Conservation (phyloP, 2,329 filamentous ascomycete species). For the Zasmidium angulare region DNA sequence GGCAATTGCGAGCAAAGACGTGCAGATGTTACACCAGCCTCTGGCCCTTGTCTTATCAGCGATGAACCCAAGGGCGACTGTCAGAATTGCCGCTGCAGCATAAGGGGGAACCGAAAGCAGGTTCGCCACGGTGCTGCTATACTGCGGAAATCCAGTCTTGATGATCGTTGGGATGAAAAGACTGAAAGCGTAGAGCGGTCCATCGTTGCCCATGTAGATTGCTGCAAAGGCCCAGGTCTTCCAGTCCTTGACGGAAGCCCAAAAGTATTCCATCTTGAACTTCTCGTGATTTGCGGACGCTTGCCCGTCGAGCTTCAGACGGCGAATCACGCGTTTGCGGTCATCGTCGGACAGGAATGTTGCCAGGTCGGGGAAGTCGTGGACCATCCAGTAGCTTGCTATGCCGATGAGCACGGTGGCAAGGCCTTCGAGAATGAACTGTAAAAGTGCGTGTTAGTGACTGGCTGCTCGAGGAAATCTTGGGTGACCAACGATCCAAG, state of each 20-base stretch:
- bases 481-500: constrained; percentile 11
- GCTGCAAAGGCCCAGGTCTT: constrained; percentile 76
- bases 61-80: constrained; percentile 68
- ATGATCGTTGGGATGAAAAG: constrained; percentile 82
- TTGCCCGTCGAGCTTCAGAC: constrained; percentile 71
- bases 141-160: constrained; percentile 46
- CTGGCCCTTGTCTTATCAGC: constrained; percentile 73
- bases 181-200: constrained; percentile 72
- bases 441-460: constrained; percentile 7
- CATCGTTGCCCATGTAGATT: constrained; percentile 75
- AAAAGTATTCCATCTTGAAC: constrained; percentile 72
- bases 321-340: constrained; percentile 68
- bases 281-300: constrained; percentile 71
- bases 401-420: constrained; percentile 68
- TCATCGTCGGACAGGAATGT: constrained; percentile 69
- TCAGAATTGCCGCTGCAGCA: constrained; percentile 67
- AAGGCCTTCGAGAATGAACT: constrained; percentile 56
- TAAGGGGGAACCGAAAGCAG: constrained; percentile 76
- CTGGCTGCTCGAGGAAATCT: too few species aligned
- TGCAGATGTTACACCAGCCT: constrained; percentile 75
- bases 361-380: constrained; percentile 75
- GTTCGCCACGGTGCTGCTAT: constrained; percentile 64
- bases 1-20: constrained; percentile 67
- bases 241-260: constrained; percentile 73
- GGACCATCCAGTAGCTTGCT: constrained; percentile 72